phyloP scores from a whole-genome alignment of 768 basidiomycete species.

The Mycena leptocephala region DNA sequence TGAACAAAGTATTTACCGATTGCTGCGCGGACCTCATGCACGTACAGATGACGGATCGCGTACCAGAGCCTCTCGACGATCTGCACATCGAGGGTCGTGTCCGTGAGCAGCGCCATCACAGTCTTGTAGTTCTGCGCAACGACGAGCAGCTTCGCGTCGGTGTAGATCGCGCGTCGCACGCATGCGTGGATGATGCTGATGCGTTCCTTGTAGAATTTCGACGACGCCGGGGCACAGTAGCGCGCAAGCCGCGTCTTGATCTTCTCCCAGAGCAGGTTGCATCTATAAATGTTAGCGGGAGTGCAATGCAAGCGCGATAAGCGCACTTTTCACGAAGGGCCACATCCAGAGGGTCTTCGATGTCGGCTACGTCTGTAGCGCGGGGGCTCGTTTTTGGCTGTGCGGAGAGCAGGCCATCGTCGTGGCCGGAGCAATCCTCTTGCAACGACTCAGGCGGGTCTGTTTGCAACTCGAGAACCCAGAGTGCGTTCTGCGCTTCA shows the following conservation, averaged over 20 bases:
- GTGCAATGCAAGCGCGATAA: conserved; percentile 41
- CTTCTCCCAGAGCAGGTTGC: conserved; percentile 49
- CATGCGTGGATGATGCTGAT: conserved; percentile 52
- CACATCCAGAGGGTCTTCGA: conserved; percentile 43
- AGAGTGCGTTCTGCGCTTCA: conserved; percentile 51
- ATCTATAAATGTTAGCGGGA: conserved; percentile 31
- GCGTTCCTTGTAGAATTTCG: conserved; percentile 52
- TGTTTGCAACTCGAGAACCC: conserved; percentile 51
- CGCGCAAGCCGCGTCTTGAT: conserved; percentile 51
- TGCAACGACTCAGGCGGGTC: conserved; percentile 16
- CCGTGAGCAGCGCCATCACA: conserved; percentile 47
- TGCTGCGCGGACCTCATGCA: conserved; percentile 48
- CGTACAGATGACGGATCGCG: conserved; percentile 48
- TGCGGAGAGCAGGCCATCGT: conserved; percentile 22
- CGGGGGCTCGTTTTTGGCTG: conserved; percentile 1
- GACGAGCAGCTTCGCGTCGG: conserved; percentile 55
- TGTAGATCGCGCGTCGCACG: conserved; percentile 55
- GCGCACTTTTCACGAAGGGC: conserved; percentile 51
- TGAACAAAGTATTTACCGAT: conserved; percentile 25
- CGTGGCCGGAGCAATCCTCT: conserved; percentile 33
- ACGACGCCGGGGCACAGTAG: conserved; percentile 49
- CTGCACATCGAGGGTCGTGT: conserved; percentile 46
- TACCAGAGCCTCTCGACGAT: conserved; percentile 54
- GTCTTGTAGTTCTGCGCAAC: conserved; percentile 51
- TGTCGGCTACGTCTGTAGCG: conserved; percentile 38